phyloP scores from a whole-genome alignment of 306 rosid species.

The Quercus alba region DNA sequence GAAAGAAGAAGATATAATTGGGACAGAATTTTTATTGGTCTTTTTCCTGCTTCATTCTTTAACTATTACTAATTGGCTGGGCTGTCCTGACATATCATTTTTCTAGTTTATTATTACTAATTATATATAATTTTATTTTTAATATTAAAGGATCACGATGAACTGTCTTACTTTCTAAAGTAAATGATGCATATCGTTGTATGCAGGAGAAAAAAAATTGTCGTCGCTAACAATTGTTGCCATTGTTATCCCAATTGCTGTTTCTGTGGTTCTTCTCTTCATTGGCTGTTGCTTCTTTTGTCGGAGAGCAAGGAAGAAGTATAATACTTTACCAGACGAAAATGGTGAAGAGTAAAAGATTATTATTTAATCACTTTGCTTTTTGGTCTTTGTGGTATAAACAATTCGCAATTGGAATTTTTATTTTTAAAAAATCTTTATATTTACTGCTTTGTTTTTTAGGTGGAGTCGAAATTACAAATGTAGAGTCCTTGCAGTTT shows the following conservation, averaged over 20 bases:
- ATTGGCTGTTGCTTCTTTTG: constrained; percentile 9
- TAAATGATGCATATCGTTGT: neutral
- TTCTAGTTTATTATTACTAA: too few species aligned
- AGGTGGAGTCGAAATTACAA: constrained; percentile 19
- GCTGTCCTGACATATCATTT: too few species aligned
- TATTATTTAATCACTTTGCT: neutral
- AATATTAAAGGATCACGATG: too few species aligned
- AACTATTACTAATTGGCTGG: too few species aligned
- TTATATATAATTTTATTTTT: too few species aligned
- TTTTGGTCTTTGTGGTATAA: too few species aligned
- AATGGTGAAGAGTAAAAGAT: constrained; percentile 10
- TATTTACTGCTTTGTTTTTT: neutral
- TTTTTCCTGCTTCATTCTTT: too few species aligned
- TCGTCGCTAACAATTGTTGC: constrained; percentile 10
- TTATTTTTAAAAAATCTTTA: neutral
- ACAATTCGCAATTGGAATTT: neutral
- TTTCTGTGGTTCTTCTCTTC: constrained; percentile 3
- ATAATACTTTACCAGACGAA: constrained; percentile 7
- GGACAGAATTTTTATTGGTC: too few species aligned
- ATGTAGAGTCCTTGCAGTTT: constrained; percentile 17
- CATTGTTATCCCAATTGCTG: constrained; percentile 6
- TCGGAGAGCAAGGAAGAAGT: constrained; percentile 16
- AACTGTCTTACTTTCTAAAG: too few species aligned
- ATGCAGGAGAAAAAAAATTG: constrained; percentile 20
- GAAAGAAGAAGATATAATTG: too few species aligned